Percentiles rank a stretch among this genome's conserved stretches.
Evolutionary conservation across 192 early-diverging fungal species (phyloP).

Genomic region (Backusella australiensis): DNA sequence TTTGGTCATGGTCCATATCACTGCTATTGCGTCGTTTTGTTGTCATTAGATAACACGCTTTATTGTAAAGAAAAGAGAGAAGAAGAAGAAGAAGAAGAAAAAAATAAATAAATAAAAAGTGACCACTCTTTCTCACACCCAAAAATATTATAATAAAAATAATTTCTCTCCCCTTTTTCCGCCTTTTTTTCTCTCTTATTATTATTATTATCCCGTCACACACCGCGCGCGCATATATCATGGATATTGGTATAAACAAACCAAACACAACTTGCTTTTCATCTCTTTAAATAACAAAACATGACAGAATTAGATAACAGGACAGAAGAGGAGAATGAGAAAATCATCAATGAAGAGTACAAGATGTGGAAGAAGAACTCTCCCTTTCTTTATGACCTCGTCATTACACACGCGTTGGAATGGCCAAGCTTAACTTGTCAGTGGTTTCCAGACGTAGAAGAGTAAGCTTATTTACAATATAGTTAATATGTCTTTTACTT

Average conservation of each 20-base stretch:
- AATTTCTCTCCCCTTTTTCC: not conserved
- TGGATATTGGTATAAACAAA: not conserved
- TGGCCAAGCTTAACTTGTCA: slow-evolving; percentile 98
- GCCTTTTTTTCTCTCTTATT: not conserved
- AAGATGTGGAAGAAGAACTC: slow-evolving; percentile 99
- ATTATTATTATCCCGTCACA: not conserved
- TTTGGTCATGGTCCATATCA: not conserved
- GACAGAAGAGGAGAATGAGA: slow-evolving; percentile 55
- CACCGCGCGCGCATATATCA: not conserved
- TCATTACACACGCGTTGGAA: slow-evolving; percentile 94
- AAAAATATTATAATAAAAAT: not conserved
- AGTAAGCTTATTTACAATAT: slow-evolving; percentile 56
- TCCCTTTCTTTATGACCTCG: slow-evolving; percentile 96
- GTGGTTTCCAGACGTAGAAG: slow-evolving; percentile 96
- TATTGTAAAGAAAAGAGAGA: not conserved
- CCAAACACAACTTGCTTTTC: not conserved
- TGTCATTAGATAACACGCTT: not conserved
- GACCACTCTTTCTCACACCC: not conserved
- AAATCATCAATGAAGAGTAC: slow-evolving; percentile 94
- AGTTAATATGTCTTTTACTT: not conserved
- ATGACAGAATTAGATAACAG: slow-evolving; percentile 10
- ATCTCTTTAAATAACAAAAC: not conserved
- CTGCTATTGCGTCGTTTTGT: not conserved
- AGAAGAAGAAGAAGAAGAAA: not conserved
- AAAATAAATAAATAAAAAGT: not conserved